A percentile compares a stretch with the other conserved stretches of the same genome.
phyloP scores from a whole-genome alignment of 2,329 filamentous ascomycete species.

The Alternaria triticina region DNA sequence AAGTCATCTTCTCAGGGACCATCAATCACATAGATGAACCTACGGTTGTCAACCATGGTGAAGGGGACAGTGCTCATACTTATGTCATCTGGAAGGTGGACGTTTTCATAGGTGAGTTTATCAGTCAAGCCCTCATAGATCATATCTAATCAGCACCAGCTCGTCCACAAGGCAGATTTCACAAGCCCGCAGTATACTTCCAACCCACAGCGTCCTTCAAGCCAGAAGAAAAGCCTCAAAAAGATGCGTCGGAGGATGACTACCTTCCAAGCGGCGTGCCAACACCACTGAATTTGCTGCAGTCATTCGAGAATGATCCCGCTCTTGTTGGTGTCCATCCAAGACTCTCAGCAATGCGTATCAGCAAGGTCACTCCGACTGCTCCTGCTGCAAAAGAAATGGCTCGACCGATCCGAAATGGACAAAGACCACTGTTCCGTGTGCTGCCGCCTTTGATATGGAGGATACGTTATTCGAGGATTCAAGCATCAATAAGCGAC shows the following conservation, averaged over 20 bases:
- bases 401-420: slow-evolving; percentile 68
- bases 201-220: slow-evolving; percentile 62
- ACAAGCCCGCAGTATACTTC: slow-evolving; percentile 71
- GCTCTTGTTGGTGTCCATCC: slow-evolving; percentile 67
- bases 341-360: slow-evolving; percentile 73
- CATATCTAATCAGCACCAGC: slow-evolving; percentile 28
- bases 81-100: slow-evolving; percentile 51
- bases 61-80: slow-evolving; percentile 29
- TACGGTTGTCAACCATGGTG: slow-evolving; percentile 36
- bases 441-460: slow-evolving; percentile 75
- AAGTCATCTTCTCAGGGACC: slow-evolving; percentile 63
- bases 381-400: slow-evolving; percentile 66
- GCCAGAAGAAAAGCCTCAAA: slow-evolving; percentile 55
- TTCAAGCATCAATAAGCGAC: slow-evolving; percentile 61
- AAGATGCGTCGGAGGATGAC: slow-evolving; percentile 58
- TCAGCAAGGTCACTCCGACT: slow-evolving; percentile 75
- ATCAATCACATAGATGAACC: slow-evolving; percentile 44
- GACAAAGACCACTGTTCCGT: slow-evolving; percentile 67
- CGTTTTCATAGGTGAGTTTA: slow-evolving; percentile 43
- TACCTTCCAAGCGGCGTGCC: slow-evolving; percentile 74
- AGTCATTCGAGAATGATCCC: slow-evolving; percentile 72
- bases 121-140: too few relatives aligned
- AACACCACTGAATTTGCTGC: slow-evolving; percentile 76
- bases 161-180: slow-evolving; percentile 65
- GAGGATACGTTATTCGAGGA: slow-evolving; percentile 72